Evolutionary conservation across 2,329 filamentous ascomycete genomes (phyloP), one percentile per base, ranked within the genome.

Genomic region (Rhytidhysteron rufulum): DNA sequence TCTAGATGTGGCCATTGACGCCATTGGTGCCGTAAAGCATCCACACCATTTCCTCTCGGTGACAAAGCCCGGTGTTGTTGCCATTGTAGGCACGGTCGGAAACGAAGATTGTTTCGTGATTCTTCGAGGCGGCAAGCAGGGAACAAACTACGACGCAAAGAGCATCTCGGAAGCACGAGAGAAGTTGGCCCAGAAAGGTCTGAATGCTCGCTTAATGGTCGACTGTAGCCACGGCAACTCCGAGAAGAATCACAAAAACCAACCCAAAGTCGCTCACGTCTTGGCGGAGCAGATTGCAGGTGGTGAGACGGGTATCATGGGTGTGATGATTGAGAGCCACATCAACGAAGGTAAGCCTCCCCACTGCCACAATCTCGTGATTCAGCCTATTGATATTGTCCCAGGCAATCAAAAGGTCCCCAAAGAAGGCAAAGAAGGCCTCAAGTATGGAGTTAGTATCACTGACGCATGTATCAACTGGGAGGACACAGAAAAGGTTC

Each of bases 71-170:
- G 93, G 93, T 51, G 83, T 96, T 20, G 91, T 91, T 31, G 88
- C 93, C 45, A 96, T 97, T 58, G 90, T 95, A 22, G 88, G 90
- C 50, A 98, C 93, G 1, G 82, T 84, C 20, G 93, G 93, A 45
- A 98, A 98, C 69, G 86, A 95, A 24, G 90, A 98, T 70, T 95
- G 91, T 74, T 98, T 95, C 68, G 88, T 95, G 41, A 95, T 98
- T 57, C 79, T 97, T 43, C 82, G 93, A 47, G 93, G 93, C 42
- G 93, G 93, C 40, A 94, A 85, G 55, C 87, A 85, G 68, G 93
- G 93, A 47, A 93, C 91, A 48, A 98, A 98, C 74, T 97, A 86
- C 71, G 89, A 95, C 63, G 79, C 86, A 4, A 76, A 83, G 64
- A 93, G 85, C 70, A 88, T 97, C 57, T 79, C 79, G 32, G 85